Base-by-base conservation (phyloP, 2,329 filamentous ascomycete species). In the Diaporthe vexans region DNA sequence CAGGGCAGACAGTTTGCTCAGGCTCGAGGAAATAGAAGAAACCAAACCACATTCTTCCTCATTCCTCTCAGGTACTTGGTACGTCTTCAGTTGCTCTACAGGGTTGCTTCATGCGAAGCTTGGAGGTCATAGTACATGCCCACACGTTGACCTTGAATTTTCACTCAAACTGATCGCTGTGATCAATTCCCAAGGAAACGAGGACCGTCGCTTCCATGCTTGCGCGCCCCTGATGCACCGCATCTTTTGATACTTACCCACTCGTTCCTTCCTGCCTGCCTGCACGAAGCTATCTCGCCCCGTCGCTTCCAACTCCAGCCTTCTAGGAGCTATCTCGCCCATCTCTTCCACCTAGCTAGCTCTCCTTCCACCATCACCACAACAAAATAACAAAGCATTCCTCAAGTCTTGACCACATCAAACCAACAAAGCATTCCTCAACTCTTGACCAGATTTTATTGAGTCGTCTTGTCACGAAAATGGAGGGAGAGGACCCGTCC, bases 1-100 rank as follows among this genome's bases (percentile, higher is more conserved):
- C 61, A 73, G 33, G 61, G 13, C 46, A 51, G 56, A 24, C 40
- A 72, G 70, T 72, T 48, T 72, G 57, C 48, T 72, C 70, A 54
- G 43, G 57, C 46, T 52, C 24, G 35, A 46, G 70, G 70, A 29
- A 29, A 72, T 43, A 54, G 40, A 51, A n/a, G 58, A 78, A 79
- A 77, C 77, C 73, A n/a, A 59, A 63, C 48, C 75, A 75, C 19
- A 65, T 73, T 35, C 71, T 58, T 13, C 73, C 75, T 10, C 75
- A 72, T n/a, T 46, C 51, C 35, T 51, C 33, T 35, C 35, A 29
- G 35, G 52, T 21, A 11, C 26, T 40, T 4, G 7, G 26, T 13
- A 2, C 33, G 19, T 5, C 17, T 37, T 52, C 29, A 21, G 11
- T 52, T 67, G 3, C 46, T 40, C 13, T 37, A 4, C 63, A 52